These are phyloP conservation scores for Metroxylon sagu DNA, from an alignment of 176 grass and related monocot species.

Conservation along the genomic window DNA sequence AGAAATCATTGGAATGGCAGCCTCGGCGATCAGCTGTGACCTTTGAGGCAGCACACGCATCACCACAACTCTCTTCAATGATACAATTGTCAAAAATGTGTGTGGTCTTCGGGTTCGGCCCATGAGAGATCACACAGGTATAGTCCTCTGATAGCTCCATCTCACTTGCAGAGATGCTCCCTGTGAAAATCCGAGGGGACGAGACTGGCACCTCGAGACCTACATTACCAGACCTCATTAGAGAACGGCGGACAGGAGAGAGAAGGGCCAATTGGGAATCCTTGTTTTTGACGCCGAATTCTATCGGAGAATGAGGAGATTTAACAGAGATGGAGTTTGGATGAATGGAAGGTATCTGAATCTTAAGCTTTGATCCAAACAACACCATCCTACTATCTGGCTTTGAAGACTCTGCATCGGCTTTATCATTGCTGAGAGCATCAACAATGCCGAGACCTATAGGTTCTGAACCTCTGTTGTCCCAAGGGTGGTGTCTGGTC, in stretches of 20 bases:
- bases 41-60: conserved; percentile 17
- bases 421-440: conserved; percentile 43
- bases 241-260: conserved; percentile 36
- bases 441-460: conserved; percentile 57
- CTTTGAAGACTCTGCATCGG: conserved; percentile 12
- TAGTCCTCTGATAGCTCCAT: conserved; percentile 80
- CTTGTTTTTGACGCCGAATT: conserved; percentile 82
- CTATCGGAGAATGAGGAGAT: conserved; percentile 71
- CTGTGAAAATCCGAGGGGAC: conserved; percentile 31
- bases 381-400: conserved; percentile 43
- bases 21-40: neutral
- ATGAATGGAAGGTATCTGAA: conserved; percentile 50
- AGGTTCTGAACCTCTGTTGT: conserved; percentile 7
- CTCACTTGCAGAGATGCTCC: conserved; percentile 33
- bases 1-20: conserved; percentile 21
- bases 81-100: conserved; percentile 92
- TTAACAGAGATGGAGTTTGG: neutral
- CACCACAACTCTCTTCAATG: conserved; percentile 37
- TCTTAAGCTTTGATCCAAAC: conserved; percentile 71
- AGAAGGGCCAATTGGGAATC: conserved; percentile 55
- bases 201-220: neutral
- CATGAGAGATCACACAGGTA: conserved; percentile 92
- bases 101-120: conserved; percentile 67
- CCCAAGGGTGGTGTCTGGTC: conserved; percentile 1
- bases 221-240: too few species aligned